Evolutionary conservation across 306 rosid genomes (phyloP).

Genomic region (Medicago truncatula): MtrunA17r5.0-ANR NC_053042.1:41002001-41002500

Average conservation of each 20-base stretch:
- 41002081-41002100: too few relatives aligned
- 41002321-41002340: background rate
- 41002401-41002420: background rate
- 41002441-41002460: background rate
- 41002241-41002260: background rate
- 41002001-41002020: too few relatives aligned
- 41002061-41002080: too few relatives aligned
- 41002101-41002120: too few relatives aligned
- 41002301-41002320: background rate
- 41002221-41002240: too few relatives aligned
- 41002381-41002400: conserved; percentile 47
- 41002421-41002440: background rate
- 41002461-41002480: conserved; percentile 4
- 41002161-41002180: too few relatives aligned
- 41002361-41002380: background rate
- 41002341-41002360: background rate
- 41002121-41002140: too few relatives aligned
- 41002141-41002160: too few relatives aligned
- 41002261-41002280: background rate
- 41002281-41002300: background rate
- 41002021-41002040: too few relatives aligned
- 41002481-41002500: conserved; percentile 53
- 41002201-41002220: too few relatives aligned
- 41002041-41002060: too few relatives aligned
- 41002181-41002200: too few relatives aligned